Percentiles rank a stretch among this genome's conserved stretches.
Evolutionary conservation across 306 rosid genomes (phyloP).

Genomic region (Hylodesmum podocarpum): DNA sequence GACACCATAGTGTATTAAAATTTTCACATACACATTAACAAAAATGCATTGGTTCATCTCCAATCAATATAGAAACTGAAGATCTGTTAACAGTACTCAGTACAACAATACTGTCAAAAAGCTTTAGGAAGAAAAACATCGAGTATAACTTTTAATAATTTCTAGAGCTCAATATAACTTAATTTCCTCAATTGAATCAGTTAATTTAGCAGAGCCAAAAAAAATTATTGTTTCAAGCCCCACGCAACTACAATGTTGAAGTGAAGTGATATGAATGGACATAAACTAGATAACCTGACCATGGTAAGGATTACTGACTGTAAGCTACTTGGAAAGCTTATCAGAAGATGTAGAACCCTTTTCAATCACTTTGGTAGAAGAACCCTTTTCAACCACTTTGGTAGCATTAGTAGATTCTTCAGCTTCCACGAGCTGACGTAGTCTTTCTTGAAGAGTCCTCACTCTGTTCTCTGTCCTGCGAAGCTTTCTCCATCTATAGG

Average conservation of each 20-base stretch:
- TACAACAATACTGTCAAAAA: not conserved
- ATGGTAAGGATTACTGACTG: not conserved
- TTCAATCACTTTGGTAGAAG: too few relatives aligned
- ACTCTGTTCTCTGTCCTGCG: slow-evolving; percentile 78
- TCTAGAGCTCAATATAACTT: slow-evolving; percentile 8
- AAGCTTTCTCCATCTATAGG: slow-evolving; percentile 84
- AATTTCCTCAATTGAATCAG: slow-evolving; percentile 18
- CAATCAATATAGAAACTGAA: not conserved
- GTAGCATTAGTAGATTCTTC: slow-evolving; percentile 54
- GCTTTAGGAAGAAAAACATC: slow-evolving; percentile 19
- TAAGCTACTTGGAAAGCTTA: slow-evolving; percentile 27
- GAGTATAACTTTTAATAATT: slow-evolving; percentile 9
- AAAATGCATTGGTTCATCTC: not conserved
- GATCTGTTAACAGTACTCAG: not conserved
- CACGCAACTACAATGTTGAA: slow-evolving; percentile 7
- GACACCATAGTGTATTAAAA: not conserved
- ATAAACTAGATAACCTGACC: slow-evolving; percentile 27
- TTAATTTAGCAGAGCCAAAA: not conserved
- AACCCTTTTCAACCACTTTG: slow-evolving; percentile 42
- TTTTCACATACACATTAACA: not conserved
- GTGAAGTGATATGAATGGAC: slow-evolving; percentile 1
- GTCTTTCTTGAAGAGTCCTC: slow-evolving; percentile 55
- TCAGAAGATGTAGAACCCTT: too few relatives aligned
- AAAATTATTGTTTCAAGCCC: slow-evolving; percentile 2
- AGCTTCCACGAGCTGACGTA: slow-evolving; percentile 55